Conservation (phyloP, 1,284 basidiomycete genomes). For the Violaceomyces palustris region DNA sequence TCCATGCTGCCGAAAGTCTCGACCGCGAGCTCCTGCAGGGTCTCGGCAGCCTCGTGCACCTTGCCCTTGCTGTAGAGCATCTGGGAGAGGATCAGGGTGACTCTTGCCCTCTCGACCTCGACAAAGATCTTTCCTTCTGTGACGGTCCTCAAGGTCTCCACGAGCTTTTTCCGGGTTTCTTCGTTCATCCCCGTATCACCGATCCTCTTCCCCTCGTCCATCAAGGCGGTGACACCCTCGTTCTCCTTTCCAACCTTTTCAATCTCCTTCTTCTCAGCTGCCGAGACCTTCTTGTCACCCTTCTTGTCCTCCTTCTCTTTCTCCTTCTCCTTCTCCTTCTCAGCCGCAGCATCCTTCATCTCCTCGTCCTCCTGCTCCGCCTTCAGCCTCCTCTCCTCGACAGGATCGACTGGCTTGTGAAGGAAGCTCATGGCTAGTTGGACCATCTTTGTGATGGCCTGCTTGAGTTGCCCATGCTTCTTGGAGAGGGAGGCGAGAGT, state of each 20-base stretch:
- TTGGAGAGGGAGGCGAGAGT: slow-evolving; percentile 60
- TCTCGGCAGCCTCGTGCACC: slow-evolving; percentile 44
- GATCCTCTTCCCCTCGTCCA: slow-evolving; percentile 34
- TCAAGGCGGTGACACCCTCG: slow-evolving; percentile 31
- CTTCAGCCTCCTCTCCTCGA: slow-evolving; percentile 65
- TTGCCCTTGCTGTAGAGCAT: slow-evolving; percentile 42
- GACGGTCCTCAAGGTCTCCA: slow-evolving; percentile 77
- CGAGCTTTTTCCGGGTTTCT: slow-evolving; percentile 29
- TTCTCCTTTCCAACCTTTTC: slow-evolving; percentile 43
- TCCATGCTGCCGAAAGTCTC: slow-evolving; percentile 99
- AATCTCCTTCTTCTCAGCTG: slow-evolving; percentile 28
- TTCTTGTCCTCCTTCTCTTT: slow-evolving; percentile 25
- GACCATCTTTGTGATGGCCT: slow-evolving; percentile 81
- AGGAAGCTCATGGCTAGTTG: slow-evolving; percentile 48
- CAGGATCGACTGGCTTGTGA: slow-evolving; percentile 43
- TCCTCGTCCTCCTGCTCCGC: slow-evolving; percentile 23
- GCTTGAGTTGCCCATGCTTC: slow-evolving; percentile 96
- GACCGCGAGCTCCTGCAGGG: slow-evolving; percentile 85
- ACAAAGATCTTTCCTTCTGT: slow-evolving; percentile 99
- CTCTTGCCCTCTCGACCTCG: slow-evolving; percentile 90
- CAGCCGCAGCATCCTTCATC: slow-evolving; percentile 17
- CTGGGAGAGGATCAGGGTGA: slow-evolving; percentile 54
- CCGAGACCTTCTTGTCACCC: slow-evolving; percentile 13
- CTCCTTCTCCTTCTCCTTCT: slow-evolving; percentile 18
- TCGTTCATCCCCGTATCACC: slow-evolving; percentile 36